Evolutionary conservation across 768 basidiomycete genomes (phyloP), one percentile per base, ranked within the genome.

Genomic region (Butyriboletus loyo): DNA sequence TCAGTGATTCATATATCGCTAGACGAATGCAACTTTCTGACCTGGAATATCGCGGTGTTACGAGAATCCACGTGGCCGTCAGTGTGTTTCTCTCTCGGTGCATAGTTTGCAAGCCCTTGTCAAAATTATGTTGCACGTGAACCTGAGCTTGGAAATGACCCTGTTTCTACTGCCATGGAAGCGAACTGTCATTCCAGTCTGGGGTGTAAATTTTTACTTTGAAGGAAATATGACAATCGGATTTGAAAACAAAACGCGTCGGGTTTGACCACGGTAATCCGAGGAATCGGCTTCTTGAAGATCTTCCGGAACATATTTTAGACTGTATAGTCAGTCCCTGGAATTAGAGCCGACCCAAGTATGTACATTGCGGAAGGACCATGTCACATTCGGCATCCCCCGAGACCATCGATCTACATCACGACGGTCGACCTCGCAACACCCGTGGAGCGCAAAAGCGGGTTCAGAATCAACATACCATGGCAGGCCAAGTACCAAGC

Each of bases 141-240:
- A 56, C 41, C 11, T 22, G 40, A 41, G 50, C 46, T 60, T 57
- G 61, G 53, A 55, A 60, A 57, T 66, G 25, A 4, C 19, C 19
- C 53, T 53, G 54, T 50, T 64, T 61, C 59, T 60, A 38, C 49
- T 61, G 49, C 28, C 54, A 52, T 61, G 47, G 44, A 40, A 4
- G 36, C 49, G 32, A 39, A 17, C 31, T 61, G 47, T 53, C 55
- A 58, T 22, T 30, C 41, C 44, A 34, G 22, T 49, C 31, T 31
- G 43, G 43, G 35, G 32, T 30, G 2, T 2, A 24, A 24, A 38
- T 40, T 22, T 19, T 15, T 34, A 34, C 45, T 11, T 35, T 24
- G 22, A n/a, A 31, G 28, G 25, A 49, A 52, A 38, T 4, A 27
- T 27, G 8, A 10, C 30, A 27, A n/a, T 32, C 27, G 7, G 44